Conservation (phyloP, 202 grass and related monocot genomes). For the Hordeum pubiflorum region DNA sequence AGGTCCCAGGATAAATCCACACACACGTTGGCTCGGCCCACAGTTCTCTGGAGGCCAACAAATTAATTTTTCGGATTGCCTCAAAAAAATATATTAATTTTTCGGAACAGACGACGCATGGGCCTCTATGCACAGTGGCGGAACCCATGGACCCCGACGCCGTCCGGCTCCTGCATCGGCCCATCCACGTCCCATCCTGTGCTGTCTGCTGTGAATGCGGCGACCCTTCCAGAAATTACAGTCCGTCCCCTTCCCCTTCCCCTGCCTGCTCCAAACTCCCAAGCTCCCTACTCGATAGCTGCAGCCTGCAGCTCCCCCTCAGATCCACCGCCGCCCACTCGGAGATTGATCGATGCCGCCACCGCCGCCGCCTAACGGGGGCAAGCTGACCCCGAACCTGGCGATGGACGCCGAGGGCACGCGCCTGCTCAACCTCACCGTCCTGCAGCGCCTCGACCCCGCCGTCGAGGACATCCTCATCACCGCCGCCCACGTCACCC, state of each 20-base stretch:
- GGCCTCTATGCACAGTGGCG: too few species aligned
- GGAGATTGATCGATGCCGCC: neutral
- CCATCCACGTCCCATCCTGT: neutral
- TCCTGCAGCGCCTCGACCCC: slow-evolving; percentile 78
- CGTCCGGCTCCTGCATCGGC: neutral
- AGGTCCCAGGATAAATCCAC: too few species aligned
- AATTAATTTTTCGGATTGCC: too few species aligned
- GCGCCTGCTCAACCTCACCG: slow-evolving; percentile 52
- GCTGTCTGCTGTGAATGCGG: neutral
- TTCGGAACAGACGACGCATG: too few species aligned
- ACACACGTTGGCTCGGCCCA: too few species aligned
- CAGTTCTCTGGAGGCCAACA: too few species aligned
- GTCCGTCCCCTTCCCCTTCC: neutral
- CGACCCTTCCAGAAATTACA: neutral
- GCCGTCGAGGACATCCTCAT: slow-evolving; percentile 86
- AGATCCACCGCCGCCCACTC: slow-evolving; percentile 9
- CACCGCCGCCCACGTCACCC: slow-evolving; percentile 69
- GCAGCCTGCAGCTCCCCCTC: neutral
- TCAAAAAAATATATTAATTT: too few species aligned
- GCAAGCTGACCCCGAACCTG: slow-evolving; percentile 63
- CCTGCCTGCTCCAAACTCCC: neutral
- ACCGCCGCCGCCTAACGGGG: slow-evolving; percentile 39
- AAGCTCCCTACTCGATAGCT: neutral
- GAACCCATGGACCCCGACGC: neutral
- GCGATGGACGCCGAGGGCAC: slow-evolving; percentile 54